A percentile compares a stretch with the other conserved stretches of the same genome.
Evolutionary conservation across 441 rosid genomes (phyloP).

Genomic region (Pelargonium citronellum): DNA sequence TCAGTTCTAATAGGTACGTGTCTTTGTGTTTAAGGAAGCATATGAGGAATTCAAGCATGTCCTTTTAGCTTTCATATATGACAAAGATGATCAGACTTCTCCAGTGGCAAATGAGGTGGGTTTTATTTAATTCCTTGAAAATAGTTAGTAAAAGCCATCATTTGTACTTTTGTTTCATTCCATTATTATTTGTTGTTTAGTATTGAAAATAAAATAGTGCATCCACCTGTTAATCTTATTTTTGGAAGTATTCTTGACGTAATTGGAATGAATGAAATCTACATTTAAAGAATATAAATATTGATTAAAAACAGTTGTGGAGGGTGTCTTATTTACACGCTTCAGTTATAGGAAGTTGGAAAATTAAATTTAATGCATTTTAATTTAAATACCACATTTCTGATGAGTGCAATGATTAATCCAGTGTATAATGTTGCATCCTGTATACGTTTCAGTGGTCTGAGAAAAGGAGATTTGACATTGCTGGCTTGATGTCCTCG

Average conservation of each 20-base stretch:
- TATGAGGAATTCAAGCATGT: conserved; percentile 96
- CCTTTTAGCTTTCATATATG: conserved; percentile 83
- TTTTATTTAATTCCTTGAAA: conserved; percentile 6
- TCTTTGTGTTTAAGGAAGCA: conserved; percentile 77
- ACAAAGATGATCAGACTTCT: conserved; percentile 68
- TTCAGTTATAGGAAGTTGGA: background rate
- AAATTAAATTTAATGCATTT: background rate
- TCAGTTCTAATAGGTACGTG: conserved; percentile 28
- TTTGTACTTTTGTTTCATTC: background rate
- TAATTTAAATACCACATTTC: background rate
- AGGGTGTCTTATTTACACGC: background rate
- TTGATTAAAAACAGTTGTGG: conserved; percentile 1
- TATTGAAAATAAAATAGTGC: background rate
- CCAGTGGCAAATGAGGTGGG: conserved; percentile 86
- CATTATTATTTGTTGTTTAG: background rate
- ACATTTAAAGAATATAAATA: background rate
- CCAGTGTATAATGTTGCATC: conserved; percentile 19
- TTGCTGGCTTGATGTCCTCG: conserved; percentile 84
- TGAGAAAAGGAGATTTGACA: conserved; percentile 73
- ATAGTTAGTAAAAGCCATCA: background rate
- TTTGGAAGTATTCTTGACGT: background rate
- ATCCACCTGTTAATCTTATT: background rate
- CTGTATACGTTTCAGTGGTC: conserved; percentile 61
- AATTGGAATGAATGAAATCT: background rate
- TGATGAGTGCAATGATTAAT: background rate